Percentiles rank a stretch among this genome's conserved stretches.
phyloP scores from a whole-genome alignment of 1,139 yeast genomes.

The Geotrichum histeridarum region DNA sequence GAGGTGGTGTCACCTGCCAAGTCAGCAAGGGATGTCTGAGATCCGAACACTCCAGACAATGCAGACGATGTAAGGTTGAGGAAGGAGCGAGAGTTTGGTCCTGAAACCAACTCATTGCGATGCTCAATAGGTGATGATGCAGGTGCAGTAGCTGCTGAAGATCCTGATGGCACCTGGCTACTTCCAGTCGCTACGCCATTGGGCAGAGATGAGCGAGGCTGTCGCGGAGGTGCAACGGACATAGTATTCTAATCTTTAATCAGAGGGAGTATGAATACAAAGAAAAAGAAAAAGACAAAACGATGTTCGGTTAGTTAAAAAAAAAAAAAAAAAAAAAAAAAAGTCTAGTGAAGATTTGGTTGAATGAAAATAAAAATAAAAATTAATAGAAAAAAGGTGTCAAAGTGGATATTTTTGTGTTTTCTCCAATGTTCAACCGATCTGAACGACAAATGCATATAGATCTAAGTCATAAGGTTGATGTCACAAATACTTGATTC shows the following conservation, averaged over 20 bases:
- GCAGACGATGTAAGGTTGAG: conserved; percentile 33
- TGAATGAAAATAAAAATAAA: too few species aligned
- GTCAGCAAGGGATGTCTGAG: conserved; percentile 38
- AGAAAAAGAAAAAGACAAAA: too few species aligned
- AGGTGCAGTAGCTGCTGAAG: background rate
- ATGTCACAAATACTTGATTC: too few species aligned
- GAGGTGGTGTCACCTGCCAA: conserved; percentile 34
- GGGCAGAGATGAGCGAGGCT: background rate
- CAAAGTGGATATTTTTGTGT: too few species aligned
- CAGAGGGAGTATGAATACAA: too few species aligned
- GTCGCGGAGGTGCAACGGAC: conserved; percentile 19
- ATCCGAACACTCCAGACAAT: conserved; percentile 38
- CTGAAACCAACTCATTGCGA: background rate
- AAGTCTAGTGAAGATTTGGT: too few species aligned
- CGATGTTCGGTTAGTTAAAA: too few species aligned
- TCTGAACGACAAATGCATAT: too few species aligned
- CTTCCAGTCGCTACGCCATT: background rate
- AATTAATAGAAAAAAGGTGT: too few species aligned
- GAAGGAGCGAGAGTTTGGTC: conserved; percentile 23
- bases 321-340: too few species aligned
- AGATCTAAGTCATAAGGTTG: too few species aligned
- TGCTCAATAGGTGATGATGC: background rate
- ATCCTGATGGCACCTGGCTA: background rate
- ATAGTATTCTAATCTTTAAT: background rate
- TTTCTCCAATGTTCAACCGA: too few species aligned